A percentile compares a stretch with the other conserved stretches of the same genome.
These are phyloP conservation scores for Tolypocladium pustulatum DNA, from an alignment of 2,329 filamentous ascomycete genomes.

Conservation along the genomic window DNA sequence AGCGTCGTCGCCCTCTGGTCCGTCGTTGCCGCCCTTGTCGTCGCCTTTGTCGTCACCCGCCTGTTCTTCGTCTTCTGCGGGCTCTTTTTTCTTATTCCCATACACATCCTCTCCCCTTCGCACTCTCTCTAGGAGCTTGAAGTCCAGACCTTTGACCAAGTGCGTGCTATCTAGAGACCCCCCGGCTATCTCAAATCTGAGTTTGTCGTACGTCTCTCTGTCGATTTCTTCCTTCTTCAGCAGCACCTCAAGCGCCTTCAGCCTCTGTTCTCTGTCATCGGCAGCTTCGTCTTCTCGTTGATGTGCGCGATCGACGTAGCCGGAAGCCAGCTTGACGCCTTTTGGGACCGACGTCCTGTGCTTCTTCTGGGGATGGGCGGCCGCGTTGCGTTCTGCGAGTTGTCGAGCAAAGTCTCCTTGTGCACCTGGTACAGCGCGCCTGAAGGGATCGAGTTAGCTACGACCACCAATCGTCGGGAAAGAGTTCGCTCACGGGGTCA, in stretches of 20 bases:
- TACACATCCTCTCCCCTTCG: conserved; percentile 59
- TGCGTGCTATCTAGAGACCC: conserved; percentile 75
- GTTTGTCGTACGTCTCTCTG: conserved; percentile 62
- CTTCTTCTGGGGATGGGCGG: conserved; percentile 52
- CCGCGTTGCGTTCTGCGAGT: conserved; percentile 60
- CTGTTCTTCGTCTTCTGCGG: conserved; percentile 13
- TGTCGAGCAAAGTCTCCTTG: conserved; percentile 73
- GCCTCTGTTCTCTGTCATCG: conserved; percentile 48
- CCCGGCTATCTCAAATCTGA: conserved; percentile 68
- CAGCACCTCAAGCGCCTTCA: conserved; percentile 72
- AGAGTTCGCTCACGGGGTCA: conserved; percentile 66
- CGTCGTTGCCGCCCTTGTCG: neutral
- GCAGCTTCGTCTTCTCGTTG: conserved; percentile 43
- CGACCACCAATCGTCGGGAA: neutral
- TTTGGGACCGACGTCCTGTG: conserved; percentile 73
- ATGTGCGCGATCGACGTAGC: conserved; percentile 76
- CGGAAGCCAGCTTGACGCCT: conserved; percentile 66
- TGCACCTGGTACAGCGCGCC: conserved; percentile 48
- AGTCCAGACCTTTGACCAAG: conserved; percentile 85
- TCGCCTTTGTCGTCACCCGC: neutral
- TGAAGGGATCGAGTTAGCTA: conserved; percentile 21
- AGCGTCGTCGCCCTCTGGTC: neutral
- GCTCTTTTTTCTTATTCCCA: conserved; percentile 23
- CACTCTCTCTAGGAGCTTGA: conserved; percentile 63
- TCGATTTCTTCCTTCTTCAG: conserved; percentile 80